Evolutionary conservation across 2,329 filamentous ascomycete genomes (phyloP).

Genomic region (Fusarium agapanthi): DNA sequence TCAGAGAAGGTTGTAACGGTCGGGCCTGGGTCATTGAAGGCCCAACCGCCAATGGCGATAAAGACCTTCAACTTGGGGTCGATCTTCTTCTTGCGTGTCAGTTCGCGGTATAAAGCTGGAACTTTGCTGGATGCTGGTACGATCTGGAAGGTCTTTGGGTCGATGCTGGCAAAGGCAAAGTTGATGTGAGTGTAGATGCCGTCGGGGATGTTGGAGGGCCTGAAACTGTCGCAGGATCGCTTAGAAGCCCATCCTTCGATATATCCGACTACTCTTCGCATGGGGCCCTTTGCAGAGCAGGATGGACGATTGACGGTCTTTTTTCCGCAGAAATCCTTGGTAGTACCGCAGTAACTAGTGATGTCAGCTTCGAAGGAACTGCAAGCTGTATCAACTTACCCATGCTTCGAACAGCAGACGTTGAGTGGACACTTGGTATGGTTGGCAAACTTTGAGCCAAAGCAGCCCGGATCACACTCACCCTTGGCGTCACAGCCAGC

Average conservation of each 20-base stretch:
- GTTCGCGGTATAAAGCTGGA: background rate
- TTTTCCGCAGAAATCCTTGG: background rate
- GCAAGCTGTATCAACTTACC: background rate
- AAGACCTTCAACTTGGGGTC: background rate
- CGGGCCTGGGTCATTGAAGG: constrained; percentile 49
- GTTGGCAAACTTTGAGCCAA: background rate
- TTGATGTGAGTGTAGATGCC: background rate
- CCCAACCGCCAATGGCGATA: constrained; percentile 50
- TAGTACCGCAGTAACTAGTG: background rate
- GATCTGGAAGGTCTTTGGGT: background rate
- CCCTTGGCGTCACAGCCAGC: constrained; percentile 39
- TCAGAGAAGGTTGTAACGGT: constrained; percentile 39
- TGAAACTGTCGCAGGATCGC: background rate
- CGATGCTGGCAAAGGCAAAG: background rate
- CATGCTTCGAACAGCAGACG: background rate
- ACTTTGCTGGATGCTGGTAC: background rate
- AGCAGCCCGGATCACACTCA: background rate
- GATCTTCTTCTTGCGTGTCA: background rate
- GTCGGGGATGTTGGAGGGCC: background rate
- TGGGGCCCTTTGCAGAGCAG: background rate
- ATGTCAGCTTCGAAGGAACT: background rate
- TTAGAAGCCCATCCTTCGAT: background rate
- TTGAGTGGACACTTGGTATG: background rate
- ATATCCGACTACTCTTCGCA: background rate
- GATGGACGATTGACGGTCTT: background rate